Conservation (phyloP, 1,284 basidiomycete genomes). For the Taiwanofungus camphoratus region DNA sequence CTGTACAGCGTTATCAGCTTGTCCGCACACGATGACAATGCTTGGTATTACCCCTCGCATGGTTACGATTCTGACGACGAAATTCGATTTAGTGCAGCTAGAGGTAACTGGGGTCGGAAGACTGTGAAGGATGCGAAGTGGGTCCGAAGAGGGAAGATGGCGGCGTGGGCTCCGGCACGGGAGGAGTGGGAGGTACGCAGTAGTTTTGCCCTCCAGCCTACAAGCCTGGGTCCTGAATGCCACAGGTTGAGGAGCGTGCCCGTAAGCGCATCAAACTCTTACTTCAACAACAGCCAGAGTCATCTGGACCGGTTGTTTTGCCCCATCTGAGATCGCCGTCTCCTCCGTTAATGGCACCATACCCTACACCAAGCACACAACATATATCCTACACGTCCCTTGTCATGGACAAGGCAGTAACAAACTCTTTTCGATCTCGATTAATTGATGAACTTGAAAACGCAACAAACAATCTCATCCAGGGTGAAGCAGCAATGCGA, state of each 20-base stretch:
- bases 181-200: constrained; percentile 75
- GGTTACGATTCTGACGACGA: constrained; percentile 54
- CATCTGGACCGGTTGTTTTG: constrained; percentile 33
- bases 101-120: constrained; percentile 80
- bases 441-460: constrained; percentile 72
- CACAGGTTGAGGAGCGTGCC: constrained; percentile 71
- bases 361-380: constrained; percentile 55
- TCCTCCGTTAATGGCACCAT: constrained; percentile 51
- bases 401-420: constrained; percentile 77
- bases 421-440: constrained; percentile 71
- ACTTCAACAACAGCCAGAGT: constrained; percentile 41
- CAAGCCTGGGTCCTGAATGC: constrained; percentile 1
- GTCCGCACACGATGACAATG: constrained; percentile 64
- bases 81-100: constrained; percentile 38
- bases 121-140: constrained; percentile 61
- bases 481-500: constrained; percentile 67
- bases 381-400: constrained; percentile 76
- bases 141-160: constrained; percentile 71
- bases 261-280: constrained; percentile 69
- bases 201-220: constrained; percentile 1
- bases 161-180: constrained; percentile 70
- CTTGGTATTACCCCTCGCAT: constrained; percentile 74
- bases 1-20: constrained; percentile 23
- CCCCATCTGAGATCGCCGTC: constrained; percentile 40
- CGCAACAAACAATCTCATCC: constrained; percentile 72